Conservation (phyloP, 371 early-diverging fungal genomes). For the Syncephalastrum racemosum region DNA sequence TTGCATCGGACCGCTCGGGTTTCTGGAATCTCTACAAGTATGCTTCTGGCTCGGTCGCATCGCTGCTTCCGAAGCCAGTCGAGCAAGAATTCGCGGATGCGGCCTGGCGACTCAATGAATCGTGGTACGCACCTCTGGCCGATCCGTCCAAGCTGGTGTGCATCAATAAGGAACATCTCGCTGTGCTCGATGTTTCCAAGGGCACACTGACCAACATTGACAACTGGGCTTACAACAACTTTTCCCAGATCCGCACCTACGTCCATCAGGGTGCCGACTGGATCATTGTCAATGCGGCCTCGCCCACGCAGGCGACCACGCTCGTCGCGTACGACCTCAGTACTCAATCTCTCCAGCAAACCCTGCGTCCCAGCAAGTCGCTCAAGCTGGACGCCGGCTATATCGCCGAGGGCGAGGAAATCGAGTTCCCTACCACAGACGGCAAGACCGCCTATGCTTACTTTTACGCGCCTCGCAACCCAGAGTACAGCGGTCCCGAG, state of each 20-base stretch:
- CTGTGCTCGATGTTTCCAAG: constrained; percentile 47
- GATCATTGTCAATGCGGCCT: constrained; percentile 31
- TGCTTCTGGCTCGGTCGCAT: constrained; percentile 21
- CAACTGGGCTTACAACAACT: constrained; percentile 28
- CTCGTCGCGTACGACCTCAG: constrained; percentile 23
- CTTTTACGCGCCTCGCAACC: constrained; percentile 70
- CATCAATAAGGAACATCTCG: constrained; percentile 40
- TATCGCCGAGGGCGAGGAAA: constrained; percentile 64
- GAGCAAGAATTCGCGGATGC: constrained; percentile 61
- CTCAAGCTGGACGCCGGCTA: constrained; percentile 40
- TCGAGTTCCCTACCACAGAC: constrained; percentile 61
- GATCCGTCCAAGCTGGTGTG: constrained; percentile 42
- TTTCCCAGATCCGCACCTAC: constrained; percentile 34
- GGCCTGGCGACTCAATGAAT: constrained; percentile 37
- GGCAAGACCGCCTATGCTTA: constrained; percentile 54
- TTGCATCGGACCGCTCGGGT: constrained; percentile 66
- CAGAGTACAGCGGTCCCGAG: constrained; percentile 47
- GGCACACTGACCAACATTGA: constrained; percentile 45
- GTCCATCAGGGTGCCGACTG: constrained; percentile 31
- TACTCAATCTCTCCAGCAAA: constrained; percentile 9
- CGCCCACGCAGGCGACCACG: constrained; percentile 23
- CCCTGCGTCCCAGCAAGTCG: constrained; percentile 16
- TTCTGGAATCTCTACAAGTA: constrained; percentile 73
- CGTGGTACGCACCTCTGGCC: constrained; percentile 43
- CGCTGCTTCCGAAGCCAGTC: constrained; percentile 49